These are phyloP conservation scores for Gossypium stocksii DNA, from an alignment of 345 rosid genomes.

Conservation along the genomic window DNA sequence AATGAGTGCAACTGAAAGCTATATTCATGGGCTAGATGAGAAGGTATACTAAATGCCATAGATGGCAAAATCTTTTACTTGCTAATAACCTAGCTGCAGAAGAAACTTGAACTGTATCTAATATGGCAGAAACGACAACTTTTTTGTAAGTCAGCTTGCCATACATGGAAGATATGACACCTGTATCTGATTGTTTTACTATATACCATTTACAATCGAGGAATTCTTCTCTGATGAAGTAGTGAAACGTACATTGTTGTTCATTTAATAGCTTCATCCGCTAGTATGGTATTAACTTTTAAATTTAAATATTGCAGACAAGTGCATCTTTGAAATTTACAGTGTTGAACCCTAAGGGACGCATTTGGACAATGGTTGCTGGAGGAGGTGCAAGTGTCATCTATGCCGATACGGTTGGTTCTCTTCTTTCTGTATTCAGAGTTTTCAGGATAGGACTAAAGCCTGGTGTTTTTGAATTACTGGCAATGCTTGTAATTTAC, in stretches of 20 bases:
- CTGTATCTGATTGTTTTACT: not conserved
- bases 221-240: not conserved
- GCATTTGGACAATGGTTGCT: conserved; percentile 97
- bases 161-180: not conserved
- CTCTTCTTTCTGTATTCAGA: not conserved
- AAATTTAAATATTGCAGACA: conserved; percentile 47
- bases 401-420: conserved; percentile 80
- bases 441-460: not conserved
- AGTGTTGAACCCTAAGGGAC: conserved; percentile 83
- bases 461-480: not conserved
- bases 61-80: conserved; percentile 15
- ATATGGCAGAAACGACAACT: not conserved
- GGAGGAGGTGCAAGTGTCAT: conserved; percentile 99
- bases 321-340: conserved; percentile 97
- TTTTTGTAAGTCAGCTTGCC: not conserved
- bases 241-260: not conserved
- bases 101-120: conserved; percentile 7
- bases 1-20: conserved; percentile 85
- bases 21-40: conserved; percentile 86
- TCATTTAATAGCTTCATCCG: conserved; percentile 8
- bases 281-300: not conserved
- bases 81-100: not conserved
- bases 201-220: not conserved
- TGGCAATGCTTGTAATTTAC: not conserved
- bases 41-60: conserved; percentile 44